Conservation (phyloP, 1,139 yeast species). For the Candida sanyaensis region DNA sequence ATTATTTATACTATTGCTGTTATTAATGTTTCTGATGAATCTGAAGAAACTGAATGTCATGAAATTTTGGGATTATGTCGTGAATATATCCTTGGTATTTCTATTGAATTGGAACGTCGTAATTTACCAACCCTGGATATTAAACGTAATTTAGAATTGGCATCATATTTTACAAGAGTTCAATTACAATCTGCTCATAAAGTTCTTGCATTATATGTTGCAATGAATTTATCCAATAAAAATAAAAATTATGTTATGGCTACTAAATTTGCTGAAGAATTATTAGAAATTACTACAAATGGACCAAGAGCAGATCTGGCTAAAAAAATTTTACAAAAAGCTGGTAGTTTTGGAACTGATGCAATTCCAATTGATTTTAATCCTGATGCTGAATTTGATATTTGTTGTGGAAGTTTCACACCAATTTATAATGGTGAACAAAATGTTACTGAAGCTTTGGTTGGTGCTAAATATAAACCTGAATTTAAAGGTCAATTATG, state of each 20-base stretch:
- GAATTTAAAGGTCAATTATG: slow-evolving; percentile 80
- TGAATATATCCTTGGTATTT: slow-evolving; percentile 88
- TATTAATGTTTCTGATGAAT: slow-evolving; percentile 68
- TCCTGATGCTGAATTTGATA: slow-evolving; percentile 86
- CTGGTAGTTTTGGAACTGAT: slow-evolving; percentile 82
- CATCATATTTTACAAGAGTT: slow-evolving; percentile 91
- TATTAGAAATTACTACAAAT: slow-evolving; percentile 61
- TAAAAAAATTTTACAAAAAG: slow-evolving; percentile 71
- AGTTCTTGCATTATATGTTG: slow-evolving; percentile 88
- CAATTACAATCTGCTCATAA: slow-evolving; percentile 82
- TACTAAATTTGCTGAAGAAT: slow-evolving; percentile 84
- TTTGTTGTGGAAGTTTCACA: slow-evolving; percentile 84
- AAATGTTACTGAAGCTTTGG: slow-evolving; percentile 75
- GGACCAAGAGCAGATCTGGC: slow-evolving; percentile 93
- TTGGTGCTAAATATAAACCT: slow-evolving; percentile 85
- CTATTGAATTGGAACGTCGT: slow-evolving; percentile 89
- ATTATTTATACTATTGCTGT: slow-evolving; percentile 78
- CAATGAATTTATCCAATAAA: slow-evolving; percentile 90
- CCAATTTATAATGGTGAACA: slow-evolving; percentile 85
- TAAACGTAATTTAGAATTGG: slow-evolving; percentile 88
- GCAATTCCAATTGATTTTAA: slow-evolving; percentile 90
- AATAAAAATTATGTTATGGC: slow-evolving; percentile 88
- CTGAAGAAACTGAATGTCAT: slow-evolving; percentile 74
- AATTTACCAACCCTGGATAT: slow-evolving; percentile 66
- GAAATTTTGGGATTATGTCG: slow-evolving; percentile 75